These are phyloP conservation scores for Azolla pinnata DNA, from an alignment of 75 land plant species.

Conservation along the genomic window DNA sequence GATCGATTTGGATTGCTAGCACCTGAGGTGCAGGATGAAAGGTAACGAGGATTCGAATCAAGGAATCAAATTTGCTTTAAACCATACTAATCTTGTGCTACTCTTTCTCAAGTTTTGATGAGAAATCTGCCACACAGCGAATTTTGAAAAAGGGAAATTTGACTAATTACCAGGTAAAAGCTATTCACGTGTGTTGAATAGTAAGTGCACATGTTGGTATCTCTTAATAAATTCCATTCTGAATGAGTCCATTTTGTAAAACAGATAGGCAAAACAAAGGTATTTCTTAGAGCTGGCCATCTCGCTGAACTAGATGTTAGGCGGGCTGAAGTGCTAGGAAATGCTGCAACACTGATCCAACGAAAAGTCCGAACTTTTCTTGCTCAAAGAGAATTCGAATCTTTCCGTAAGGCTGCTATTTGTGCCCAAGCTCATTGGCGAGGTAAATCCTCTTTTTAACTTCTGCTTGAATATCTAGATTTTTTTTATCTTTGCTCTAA, in stretches of 20 bases:
- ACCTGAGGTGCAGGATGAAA: slow-evolving; percentile 67
- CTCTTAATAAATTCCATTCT: too few species aligned
- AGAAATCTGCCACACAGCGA: too few species aligned
- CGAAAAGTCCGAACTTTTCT: slow-evolving; percentile 78
- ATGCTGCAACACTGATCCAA: slow-evolving; percentile 77
- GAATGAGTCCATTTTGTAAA: background rate
- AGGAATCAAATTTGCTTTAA: background rate
- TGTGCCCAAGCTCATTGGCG: slow-evolving; percentile 74
- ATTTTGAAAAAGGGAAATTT: too few species aligned
- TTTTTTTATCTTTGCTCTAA: too few species aligned
- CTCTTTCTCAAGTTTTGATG: background rate
- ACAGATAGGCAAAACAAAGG: slow-evolving; percentile 84
- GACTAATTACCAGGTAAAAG: too few species aligned
- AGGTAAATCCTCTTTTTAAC: slow-evolving; percentile 45
- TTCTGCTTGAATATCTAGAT: too few species aligned
- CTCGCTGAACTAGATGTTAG: slow-evolving; percentile 80
- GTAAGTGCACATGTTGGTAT: too few species aligned
- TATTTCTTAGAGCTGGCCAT: slow-evolving; percentile 85
- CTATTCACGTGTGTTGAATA: too few species aligned
- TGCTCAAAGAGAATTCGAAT: slow-evolving; percentile 47
- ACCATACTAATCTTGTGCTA: background rate
- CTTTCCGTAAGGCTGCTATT: slow-evolving; percentile 52
- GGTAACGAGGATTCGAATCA: slow-evolving; percentile 57
- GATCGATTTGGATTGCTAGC: slow-evolving; percentile 91
- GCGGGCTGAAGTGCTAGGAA: slow-evolving; percentile 70